Evolutionary conservation across 2,329 filamentous ascomycete species (phyloP), one percentile per base, ranked within the genome.

Genomic region (Diaporthe amygdali): DNA sequence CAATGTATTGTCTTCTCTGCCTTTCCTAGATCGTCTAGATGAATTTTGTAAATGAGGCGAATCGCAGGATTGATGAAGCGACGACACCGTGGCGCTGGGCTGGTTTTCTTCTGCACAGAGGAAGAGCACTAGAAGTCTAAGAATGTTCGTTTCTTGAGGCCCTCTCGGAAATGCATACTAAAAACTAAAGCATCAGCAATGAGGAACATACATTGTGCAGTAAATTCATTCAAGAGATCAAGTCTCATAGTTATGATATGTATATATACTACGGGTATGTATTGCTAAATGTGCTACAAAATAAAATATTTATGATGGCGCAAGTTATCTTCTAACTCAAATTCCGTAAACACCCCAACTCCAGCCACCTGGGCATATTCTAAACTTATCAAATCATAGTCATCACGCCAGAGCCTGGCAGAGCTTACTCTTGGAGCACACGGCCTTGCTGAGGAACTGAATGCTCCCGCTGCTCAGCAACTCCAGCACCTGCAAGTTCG

Each of bases 401-500:
- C 4, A 46, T 15, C 15, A 25, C 30, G 44, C 59, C 41, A 64
- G 22, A 3, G 41, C 44, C 20, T 59, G 56, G 7, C 70, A 41
- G 5, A 84, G 74, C 77, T 84, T 84, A 74, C 82, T 84, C 81
- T 87, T 87, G 20, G 79, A 80, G 75, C 83, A 85, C 44, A 87
- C 84, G 0, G 78, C 81, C 78, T 84, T 85, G 10, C 84, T 82
- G 20, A 88, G 76, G 2, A 81, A 85, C 79, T 85, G 82, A 72
- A 87, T 85, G 25, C 82, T 84, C 2, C 86, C 86, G 74, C 85
- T 87, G 7, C 84, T 86, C 46, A 89, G 78, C 71, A 90, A 76
- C 76, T 90, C 87, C 71, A 90, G 77, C 0, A 90, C 87, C 77
- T 89, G 86, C 75, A 89, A 75, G 68, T 85, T 87, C 1, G 84